These are phyloP conservation scores for Zygoascus biomembranicola DNA, from an alignment of 805 yeast species.

Conservation along the genomic window DNA sequence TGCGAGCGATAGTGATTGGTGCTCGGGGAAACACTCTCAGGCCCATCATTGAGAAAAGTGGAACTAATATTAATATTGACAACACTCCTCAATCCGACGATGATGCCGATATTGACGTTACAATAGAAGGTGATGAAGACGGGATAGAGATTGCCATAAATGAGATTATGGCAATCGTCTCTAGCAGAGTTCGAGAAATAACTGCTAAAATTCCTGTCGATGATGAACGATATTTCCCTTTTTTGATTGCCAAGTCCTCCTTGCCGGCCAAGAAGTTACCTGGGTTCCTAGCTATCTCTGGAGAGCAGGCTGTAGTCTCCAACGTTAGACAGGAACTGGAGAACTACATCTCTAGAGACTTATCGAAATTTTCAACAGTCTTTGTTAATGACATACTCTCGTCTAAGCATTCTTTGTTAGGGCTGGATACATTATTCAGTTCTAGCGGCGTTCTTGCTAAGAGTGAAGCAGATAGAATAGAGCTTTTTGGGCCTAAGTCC, in stretches of 20 bases:
- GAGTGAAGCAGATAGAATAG: slow-evolving; percentile 31
- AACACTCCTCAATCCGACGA: slow-evolving; percentile 31
- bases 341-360: slow-evolving; percentile 37
- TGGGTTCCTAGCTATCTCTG: slow-evolving; percentile 48
- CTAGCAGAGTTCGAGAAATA: slow-evolving; percentile 52
- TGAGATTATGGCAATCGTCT: slow-evolving; percentile 63
- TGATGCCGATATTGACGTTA: slow-evolving; percentile 51
- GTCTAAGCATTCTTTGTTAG: slow-evolving; percentile 58
- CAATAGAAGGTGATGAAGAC: slow-evolving; percentile 76
- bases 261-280: not conserved
- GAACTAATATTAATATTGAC: slow-evolving; percentile 65
- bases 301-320: slow-evolving; percentile 61
- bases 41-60: slow-evolving; percentile 64
- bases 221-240: slow-evolving; percentile 21
- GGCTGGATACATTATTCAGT: slow-evolving; percentile 22
- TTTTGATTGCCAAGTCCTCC: slow-evolving; percentile 7
- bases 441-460: slow-evolving; percentile 35
- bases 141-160: slow-evolving; percentile 69
- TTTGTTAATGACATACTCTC: slow-evolving; percentile 54
- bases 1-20: slow-evolving; percentile 78
- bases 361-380: slow-evolving; percentile 40
- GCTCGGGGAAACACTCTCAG: slow-evolving; percentile 75
- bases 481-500: slow-evolving; percentile 51
- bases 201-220: slow-evolving; percentile 18
- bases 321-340: slow-evolving; percentile 46